Percentiles rank a stretch among this genome's conserved stretches.
Conservation (phyloP, 2,329 filamentous ascomycete genomes). For the Fusarium pilosicola region DNA sequence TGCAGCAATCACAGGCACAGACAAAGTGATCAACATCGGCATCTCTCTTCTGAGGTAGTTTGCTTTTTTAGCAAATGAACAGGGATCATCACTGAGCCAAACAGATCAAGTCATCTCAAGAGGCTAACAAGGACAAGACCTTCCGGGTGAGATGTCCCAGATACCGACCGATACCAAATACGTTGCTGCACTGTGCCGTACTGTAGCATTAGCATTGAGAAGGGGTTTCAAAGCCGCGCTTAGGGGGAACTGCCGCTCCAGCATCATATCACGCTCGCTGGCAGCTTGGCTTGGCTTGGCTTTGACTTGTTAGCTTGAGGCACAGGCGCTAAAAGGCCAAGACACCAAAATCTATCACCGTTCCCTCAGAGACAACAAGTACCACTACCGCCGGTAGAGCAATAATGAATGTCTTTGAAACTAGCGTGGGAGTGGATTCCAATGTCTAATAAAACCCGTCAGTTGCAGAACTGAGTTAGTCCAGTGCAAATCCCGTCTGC, state of each 20-base stretch:
- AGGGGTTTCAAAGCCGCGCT: slow-evolving; percentile 7
- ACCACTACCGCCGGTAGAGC: not conserved
- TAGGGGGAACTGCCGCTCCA: slow-evolving; percentile 15
- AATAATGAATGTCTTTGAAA: slow-evolving; percentile 10
- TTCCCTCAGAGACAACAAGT: slow-evolving; percentile 14
- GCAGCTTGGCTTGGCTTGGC: not conserved
- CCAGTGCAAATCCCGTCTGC: slow-evolving; percentile 11
- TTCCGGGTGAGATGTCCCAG: not conserved
- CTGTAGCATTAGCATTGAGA: not conserved
- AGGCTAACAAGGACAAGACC: not conserved
- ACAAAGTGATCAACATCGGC: slow-evolving; percentile 1
- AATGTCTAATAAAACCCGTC: slow-evolving; percentile 1
- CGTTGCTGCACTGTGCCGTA: not conserved
- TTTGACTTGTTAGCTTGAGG: not conserved
- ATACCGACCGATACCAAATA: slow-evolving; percentile 7
- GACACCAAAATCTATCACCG: slow-evolving; percentile 18
- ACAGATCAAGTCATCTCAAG: not conserved
- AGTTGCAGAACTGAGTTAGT: slow-evolving; percentile 15
- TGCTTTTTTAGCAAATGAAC: slow-evolving; percentile 14
- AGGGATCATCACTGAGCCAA: slow-evolving; percentile 1
- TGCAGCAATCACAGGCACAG: slow-evolving; percentile 7
- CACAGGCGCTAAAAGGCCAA: slow-evolving; percentile 19
- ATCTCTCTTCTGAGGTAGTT: slow-evolving; percentile 8
- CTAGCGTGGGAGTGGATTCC: slow-evolving; percentile 10
- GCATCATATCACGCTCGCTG: not conserved